Evolutionary conservation across 176 grass and related monocot species (phyloP).

Genomic region (Olyra latifolia): DNA sequence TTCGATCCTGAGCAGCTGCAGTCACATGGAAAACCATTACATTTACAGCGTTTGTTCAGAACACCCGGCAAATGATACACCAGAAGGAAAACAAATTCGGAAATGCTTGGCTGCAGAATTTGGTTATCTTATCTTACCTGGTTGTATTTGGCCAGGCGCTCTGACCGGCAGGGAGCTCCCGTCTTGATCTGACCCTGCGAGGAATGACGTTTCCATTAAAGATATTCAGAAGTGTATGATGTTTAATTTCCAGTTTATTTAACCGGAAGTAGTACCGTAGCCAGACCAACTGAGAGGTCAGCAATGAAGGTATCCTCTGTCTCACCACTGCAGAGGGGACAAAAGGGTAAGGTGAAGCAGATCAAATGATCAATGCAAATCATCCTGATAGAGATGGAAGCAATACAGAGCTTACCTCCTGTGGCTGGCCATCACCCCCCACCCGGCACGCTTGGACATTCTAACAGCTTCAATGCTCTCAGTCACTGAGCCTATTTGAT

Average conservation of each 20-base stretch:
- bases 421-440: conserved; percentile 95
- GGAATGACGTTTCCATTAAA: conserved; percentile 19
- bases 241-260: not conserved
- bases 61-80: not conserved
- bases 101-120: not conserved
- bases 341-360: not conserved
- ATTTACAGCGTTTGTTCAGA: not conserved
- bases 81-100: not conserved
- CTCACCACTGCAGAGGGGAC: conserved; percentile 67
- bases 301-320: conserved; percentile 99
- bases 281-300: conserved; percentile 78
- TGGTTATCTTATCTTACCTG: conserved; percentile 45
- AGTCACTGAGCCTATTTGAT: conserved; percentile 91
- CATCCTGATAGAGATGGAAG: not conserved
- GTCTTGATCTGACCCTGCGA: conserved; percentile 96
- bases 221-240: not conserved
- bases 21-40: not conserved
- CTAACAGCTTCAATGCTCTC: conserved; percentile 95
- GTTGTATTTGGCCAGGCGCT: conserved; percentile 98
- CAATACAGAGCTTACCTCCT: conserved; percentile 52
- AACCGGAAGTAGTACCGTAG: conserved; percentile 55
- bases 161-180: conserved; percentile 91
- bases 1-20: conserved; percentile 94
- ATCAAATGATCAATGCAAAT: not conserved
- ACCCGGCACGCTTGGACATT: conserved; percentile 88